Percentiles rank a stretch among this genome's conserved stretches.
These are phyloP conservation scores for Trichoderma endophyticum DNA, from an alignment of 2,329 filamentous ascomycete species.

Conservation along the genomic window DNA sequence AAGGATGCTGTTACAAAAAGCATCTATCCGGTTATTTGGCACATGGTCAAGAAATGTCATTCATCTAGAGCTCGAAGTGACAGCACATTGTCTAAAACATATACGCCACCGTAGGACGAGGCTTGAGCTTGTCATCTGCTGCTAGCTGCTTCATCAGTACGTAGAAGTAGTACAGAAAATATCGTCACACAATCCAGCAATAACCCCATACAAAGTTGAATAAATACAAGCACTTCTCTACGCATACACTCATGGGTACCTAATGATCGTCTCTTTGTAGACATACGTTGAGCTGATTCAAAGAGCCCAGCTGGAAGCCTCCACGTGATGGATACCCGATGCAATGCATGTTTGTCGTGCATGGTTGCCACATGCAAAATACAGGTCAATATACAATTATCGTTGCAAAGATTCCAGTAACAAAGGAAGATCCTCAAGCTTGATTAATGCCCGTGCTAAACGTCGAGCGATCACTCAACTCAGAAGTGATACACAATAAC, in stretches of 20 bases:
- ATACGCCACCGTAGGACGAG: constrained; percentile 5
- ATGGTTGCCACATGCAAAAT: not conserved
- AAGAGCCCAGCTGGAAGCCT: not conserved
- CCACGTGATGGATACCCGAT: constrained; percentile 10
- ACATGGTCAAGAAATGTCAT: not conserved
- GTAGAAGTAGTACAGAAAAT: not conserved
- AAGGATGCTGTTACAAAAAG: not conserved
- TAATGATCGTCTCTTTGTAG: not conserved
- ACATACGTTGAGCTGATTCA: not conserved
- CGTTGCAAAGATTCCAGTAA: not conserved
- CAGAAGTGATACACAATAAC: not conserved
- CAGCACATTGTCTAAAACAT: constrained; percentile 13
- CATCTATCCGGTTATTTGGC: not conserved
- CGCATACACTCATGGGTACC: too few species aligned
- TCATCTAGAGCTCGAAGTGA: not conserved
- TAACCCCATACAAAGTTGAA: not conserved
- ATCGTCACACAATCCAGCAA: not conserved
- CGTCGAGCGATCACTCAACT: not conserved
- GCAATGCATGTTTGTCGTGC: constrained; percentile 9
- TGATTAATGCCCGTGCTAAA: not conserved
- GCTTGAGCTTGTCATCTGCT: not conserved
- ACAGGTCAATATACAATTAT: not conserved
- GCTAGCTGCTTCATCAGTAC: not conserved
- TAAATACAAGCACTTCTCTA: not conserved
- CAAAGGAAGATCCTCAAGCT: not conserved